Evolutionary conservation across 805 yeast genomes (phyloP).

Genomic region (Schwanniomyces polymorphus): DNA sequence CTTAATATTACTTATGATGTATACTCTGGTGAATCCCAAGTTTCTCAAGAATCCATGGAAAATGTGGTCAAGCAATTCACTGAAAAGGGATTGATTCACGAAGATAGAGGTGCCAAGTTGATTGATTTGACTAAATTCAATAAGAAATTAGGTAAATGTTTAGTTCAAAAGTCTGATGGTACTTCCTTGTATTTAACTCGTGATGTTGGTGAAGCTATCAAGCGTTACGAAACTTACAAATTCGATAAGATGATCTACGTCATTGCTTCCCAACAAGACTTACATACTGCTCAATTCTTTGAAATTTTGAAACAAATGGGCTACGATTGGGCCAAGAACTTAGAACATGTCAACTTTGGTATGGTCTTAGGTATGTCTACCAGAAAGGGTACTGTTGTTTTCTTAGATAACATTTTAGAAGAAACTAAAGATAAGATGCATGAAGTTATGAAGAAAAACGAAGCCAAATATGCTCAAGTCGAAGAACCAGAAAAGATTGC

Average conservation of each 20-base stretch:
- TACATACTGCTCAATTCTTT: conserved; percentile 91
- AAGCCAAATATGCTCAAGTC: conserved; percentile 86
- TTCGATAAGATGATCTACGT: conserved; percentile 97
- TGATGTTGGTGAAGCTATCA: conserved; percentile 95
- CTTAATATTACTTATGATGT: conserved; percentile 84
- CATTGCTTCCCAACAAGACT: conserved; percentile 94
- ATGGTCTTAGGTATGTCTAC: conserved; percentile 99
- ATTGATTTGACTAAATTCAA: conserved; percentile 82
- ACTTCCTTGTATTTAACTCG: conserved; percentile 92
- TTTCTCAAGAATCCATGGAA: conserved; percentile 69
- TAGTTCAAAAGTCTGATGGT: conserved; percentile 93
- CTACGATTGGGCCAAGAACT: conserved; percentile 76
- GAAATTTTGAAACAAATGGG: conserved; percentile 91
- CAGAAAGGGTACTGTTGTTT: conserved; percentile 98
- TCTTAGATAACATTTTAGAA: conserved; percentile 88
- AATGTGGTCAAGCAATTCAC: conserved; percentile 61
- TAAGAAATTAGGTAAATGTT: conserved; percentile 90
- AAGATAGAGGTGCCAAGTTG: conserved; percentile 87
- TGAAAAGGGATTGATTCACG: conserved; percentile 70
- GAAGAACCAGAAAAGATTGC: conserved; percentile 94
- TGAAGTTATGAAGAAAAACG: conserved; percentile 92
- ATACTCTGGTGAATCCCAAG: conserved; percentile 96
- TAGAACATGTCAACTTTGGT: conserved; percentile 90
- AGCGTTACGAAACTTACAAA: conserved; percentile 77
- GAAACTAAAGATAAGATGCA: conserved; percentile 94